A percentile compares a stretch with the other conserved stretches of the same genome.
These are phyloP conservation scores for Aurifilum marmelostoma DNA, from an alignment of 2,329 filamentous ascomycete species.

Conservation along the genomic window DNA sequence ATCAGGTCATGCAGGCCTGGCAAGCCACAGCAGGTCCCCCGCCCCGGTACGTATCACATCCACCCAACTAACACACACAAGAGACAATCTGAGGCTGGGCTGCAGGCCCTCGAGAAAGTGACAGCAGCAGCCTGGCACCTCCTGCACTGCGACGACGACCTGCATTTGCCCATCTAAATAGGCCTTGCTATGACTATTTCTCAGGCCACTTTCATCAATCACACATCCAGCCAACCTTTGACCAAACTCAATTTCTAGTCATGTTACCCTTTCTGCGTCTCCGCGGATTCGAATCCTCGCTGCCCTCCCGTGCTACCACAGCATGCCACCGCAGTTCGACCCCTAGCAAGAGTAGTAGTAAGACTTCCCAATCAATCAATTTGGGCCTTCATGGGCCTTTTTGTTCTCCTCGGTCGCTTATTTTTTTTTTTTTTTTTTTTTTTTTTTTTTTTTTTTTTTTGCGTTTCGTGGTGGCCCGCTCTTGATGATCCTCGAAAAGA, in stretches of 20 bases:
- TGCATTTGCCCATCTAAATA: not conserved
- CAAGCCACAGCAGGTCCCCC: slow-evolving; percentile 5
- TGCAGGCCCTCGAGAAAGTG: not conserved
- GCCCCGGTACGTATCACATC: not conserved
- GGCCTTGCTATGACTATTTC: slow-evolving; percentile 6
- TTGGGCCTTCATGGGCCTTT: not conserved
- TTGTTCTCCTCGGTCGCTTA: not conserved
- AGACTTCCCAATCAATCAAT: not conserved
- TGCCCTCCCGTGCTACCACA: not conserved
- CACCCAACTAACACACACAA: not conserved
- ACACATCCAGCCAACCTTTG: slow-evolving; percentile 1
- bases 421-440: not conserved
- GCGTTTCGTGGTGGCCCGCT: not conserved
- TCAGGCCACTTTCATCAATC: slow-evolving; percentile 3
- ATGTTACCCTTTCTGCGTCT: not conserved
- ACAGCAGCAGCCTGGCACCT: not conserved
- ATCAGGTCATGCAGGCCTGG: not conserved
- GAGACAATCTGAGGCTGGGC: not conserved
- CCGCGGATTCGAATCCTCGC: not conserved
- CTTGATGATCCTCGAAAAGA: not conserved
- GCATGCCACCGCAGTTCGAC: not conserved
- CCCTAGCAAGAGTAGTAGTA: not conserved
- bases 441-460: not conserved
- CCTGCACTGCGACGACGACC: slow-evolving; percentile 6
- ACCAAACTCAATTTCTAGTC: slow-evolving; percentile 13